Conservation (phyloP, 306 rosid genomes). For the Vigna angularis region DNA sequence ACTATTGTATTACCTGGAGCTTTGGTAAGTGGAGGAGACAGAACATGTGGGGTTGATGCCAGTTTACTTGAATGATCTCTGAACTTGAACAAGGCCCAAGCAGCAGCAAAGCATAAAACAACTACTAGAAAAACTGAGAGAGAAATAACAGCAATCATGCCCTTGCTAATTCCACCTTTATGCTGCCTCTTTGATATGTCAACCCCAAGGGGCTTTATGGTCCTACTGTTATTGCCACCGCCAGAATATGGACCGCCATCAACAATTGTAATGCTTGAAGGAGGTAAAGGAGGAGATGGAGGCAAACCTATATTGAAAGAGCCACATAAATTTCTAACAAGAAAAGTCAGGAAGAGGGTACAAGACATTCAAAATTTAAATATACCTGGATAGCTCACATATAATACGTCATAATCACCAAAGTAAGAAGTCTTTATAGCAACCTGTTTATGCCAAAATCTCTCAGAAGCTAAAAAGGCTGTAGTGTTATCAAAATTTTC, state of each 20-base stretch:
- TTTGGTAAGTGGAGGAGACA: conserved; percentile 62
- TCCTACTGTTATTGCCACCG: conserved; percentile 59
- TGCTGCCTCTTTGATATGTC: conserved; percentile 66
- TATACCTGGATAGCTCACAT: conserved; percentile 92
- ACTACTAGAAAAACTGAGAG: conserved; percentile 73
- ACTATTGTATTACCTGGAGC: conserved; percentile 64
- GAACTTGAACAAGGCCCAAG: conserved; percentile 65
- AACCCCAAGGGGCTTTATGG: conserved; percentile 90
- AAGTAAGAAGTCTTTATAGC: conserved; percentile 72
- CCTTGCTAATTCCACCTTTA: conserved; percentile 64
- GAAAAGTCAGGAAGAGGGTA: conserved; percentile 39
- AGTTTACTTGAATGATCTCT: conserved; percentile 56
- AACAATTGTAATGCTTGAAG: conserved; percentile 57
- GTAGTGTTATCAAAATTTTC: conserved; percentile 86
- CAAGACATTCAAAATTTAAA: conserved; percentile 35
- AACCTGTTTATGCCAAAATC: conserved; percentile 90
- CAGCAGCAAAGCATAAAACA: conserved; percentile 69
- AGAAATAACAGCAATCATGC: conserved; percentile 72
- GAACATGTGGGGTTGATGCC: conserved; percentile 58
- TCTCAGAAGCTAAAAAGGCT: conserved; percentile 73
- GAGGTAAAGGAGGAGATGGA: conserved; percentile 82
- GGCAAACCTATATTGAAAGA: conserved; percentile 74
- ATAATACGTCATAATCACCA: conserved; percentile 88
- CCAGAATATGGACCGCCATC: conserved; percentile 75
- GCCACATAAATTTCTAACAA: conserved; percentile 34